Percentiles rank a stretch among this genome's conserved stretches.
phyloP scores from a whole-genome alignment of 2,329 filamentous ascomycete genomes.

The Venturia effusa region DNA sequence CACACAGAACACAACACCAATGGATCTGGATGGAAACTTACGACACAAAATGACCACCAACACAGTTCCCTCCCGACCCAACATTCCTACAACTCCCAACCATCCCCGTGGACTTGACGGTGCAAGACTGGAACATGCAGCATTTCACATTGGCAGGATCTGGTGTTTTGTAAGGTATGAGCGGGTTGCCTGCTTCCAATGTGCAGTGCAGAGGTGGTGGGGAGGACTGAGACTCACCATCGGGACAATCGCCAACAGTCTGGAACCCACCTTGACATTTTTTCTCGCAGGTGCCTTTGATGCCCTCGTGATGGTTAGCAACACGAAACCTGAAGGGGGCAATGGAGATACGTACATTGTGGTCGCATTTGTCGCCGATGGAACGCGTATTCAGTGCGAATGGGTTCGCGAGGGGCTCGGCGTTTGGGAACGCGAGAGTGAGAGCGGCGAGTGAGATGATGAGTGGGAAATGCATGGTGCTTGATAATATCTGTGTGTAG shows the following conservation, averaged over 20 bases:
- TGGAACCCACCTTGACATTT: not conserved
- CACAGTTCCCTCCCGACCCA: slow-evolving; percentile 1
- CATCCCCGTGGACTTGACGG: not conserved
- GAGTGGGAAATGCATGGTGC: not conserved
- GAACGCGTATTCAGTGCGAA: not conserved
- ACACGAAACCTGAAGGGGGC: not conserved
- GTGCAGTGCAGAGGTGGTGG: not conserved
- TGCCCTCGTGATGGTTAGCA: not conserved
- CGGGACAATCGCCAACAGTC: slow-evolving; percentile 4
- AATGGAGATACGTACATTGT: not conserved
- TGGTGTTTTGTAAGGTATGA: not conserved
- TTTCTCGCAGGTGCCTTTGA: slow-evolving; percentile 8
- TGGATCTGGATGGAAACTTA: not conserved
- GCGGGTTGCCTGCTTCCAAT: not conserved
- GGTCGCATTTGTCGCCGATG: slow-evolving; percentile 1
- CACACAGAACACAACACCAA: too few relatives aligned
- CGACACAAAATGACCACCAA: not conserved
- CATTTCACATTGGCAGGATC: slow-evolving; percentile 1
- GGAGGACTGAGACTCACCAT: not conserved
- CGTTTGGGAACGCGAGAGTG: not conserved
- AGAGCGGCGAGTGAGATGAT: not conserved
- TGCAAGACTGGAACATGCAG: not conserved
- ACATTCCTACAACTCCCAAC: slow-evolving; percentile 4
- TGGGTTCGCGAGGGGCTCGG: not conserved
- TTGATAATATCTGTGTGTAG: not conserved